Base-by-base conservation (phyloP, 225 moss, liverwort and hornwort genomes). In the Marchantia polymorpha region DNA sequence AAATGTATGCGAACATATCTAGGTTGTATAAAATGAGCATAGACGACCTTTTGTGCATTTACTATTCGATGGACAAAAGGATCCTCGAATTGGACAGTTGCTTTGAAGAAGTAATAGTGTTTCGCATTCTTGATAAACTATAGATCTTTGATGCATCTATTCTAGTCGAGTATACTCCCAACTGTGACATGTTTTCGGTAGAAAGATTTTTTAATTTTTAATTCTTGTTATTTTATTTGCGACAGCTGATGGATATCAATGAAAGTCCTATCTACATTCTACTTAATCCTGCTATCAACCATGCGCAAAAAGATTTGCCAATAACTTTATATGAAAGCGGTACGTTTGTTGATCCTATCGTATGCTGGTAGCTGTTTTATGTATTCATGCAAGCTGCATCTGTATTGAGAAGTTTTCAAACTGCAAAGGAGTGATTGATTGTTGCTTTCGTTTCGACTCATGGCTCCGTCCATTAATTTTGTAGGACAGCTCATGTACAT, bases 231-330 rank as follows among this genome's bases (percentile, higher is more conserved):
- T 20, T 55, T 58, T 10, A 56, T 15, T 76, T 27, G 39, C 47
- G 60, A 49, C 86, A 96, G 94, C 87, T 96, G 79, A 94, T 92
- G 96, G 94, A 97, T 84, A 97, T 97, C 80, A 93, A 97, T 74
- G 96, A 97, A 87, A 93, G 94, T 84, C 94, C 94, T 23, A 92
- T 97, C 51, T 97, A 94, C 82, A 83, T 94, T 73, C 82, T 94
- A 81, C 83, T 97, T 76, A 97, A 97, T 88, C 96, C 94, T 65
- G 85, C 88, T 79, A 93, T 97, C 89, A 93, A 97, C 86, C 96
- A 97, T 89, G 96, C 94, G 68, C 93, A 94, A 79, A 94, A 97
- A 76, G 94, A 97, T 85, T 89, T 97, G 61, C 96, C 96, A 46
- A 97, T 97, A 77, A 93, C 90, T 78, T 88, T 94, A 25, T 97